Conservation (phyloP, 129 eudicot genomes). For the Kitagawia praeruptora region DNA sequence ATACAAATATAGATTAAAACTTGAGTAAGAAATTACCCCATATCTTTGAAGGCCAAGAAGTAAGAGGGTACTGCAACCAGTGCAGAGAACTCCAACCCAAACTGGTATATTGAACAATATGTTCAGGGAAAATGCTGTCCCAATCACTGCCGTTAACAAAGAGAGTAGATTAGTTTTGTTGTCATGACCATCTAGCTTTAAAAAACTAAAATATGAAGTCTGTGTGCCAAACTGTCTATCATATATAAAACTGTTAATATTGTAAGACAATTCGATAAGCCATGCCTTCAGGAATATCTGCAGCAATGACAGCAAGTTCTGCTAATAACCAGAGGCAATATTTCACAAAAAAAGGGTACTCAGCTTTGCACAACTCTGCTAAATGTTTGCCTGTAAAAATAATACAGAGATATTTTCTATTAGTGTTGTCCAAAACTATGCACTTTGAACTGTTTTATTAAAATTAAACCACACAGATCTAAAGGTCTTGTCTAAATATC, state of each 20-base stretch:
- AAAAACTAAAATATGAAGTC: background rate
- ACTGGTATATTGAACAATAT: slow-evolving; percentile 81
- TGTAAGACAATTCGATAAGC: background rate
- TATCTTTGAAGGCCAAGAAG: slow-evolving; percentile 88
- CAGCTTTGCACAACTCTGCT: slow-evolving; percentile 82
- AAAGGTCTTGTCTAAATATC: background rate
- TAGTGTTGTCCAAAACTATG: background rate
- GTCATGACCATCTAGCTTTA: background rate
- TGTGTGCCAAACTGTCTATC: background rate
- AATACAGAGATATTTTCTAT: background rate
- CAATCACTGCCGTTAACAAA: slow-evolving; percentile 50
- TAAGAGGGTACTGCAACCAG: slow-evolving; percentile 84
- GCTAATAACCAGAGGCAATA: slow-evolving; percentile 82
- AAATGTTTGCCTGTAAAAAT: slow-evolving; percentile 58
- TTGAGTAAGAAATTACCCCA: slow-evolving; percentile 48
- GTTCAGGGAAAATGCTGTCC: slow-evolving; percentile 93
- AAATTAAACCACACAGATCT: background rate
- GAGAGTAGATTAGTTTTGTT: background rate
- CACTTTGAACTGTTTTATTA: background rate
- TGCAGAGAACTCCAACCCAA: slow-evolving; percentile 86
- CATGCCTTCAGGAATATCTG: slow-evolving; percentile 88
- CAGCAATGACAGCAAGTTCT: slow-evolving; percentile 91
- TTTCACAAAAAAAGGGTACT: slow-evolving; percentile 67
- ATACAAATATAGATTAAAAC: background rate
- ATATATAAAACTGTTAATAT: background rate